Conservation (phyloP, 1,284 basidiomycete genomes). For the Austroboletus novae-zelandiae region DNA sequence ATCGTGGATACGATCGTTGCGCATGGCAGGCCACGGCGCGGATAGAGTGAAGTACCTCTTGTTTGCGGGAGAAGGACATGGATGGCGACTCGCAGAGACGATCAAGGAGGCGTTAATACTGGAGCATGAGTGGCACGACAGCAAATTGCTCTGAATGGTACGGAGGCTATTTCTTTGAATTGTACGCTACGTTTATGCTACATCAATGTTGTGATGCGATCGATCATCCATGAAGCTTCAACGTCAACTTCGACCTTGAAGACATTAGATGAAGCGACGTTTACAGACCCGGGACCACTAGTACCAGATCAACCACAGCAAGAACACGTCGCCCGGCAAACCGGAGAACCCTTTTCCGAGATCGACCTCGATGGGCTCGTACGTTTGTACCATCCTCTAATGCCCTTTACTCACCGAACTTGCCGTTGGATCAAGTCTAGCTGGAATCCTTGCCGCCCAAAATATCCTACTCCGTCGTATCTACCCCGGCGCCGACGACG, state of each 20-base stretch:
- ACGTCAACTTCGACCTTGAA: too few species aligned
- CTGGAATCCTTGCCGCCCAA: constrained; percentile 50
- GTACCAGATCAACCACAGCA: neutral
- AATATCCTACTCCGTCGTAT: constrained; percentile 64
- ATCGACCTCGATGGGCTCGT: constrained; percentile 36
- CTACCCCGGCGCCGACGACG: constrained; percentile 32
- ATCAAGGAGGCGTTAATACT: constrained; percentile 43
- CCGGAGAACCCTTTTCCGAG: constrained; percentile 30
- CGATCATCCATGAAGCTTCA: too few species aligned
- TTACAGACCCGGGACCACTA: too few species aligned
- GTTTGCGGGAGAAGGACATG: constrained; percentile 55
- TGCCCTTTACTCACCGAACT: neutral
- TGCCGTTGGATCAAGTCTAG: constrained; percentile 35
- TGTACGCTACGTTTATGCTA: too few species aligned
- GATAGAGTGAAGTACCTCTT: constrained; percentile 45
- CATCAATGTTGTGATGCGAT: too few species aligned
- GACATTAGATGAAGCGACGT: too few species aligned
- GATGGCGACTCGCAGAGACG: constrained; percentile 46
- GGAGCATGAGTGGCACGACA: constrained; percentile 37
- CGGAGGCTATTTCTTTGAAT: too few species aligned
- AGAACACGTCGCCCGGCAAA: constrained; percentile 4
- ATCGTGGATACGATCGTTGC: constrained; percentile 42
- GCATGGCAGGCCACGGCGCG: constrained; percentile 29
- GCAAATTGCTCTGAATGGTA: constrained; percentile 13
- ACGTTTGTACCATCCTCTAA: constrained; percentile 11